phyloP scores from a whole-genome alignment of 805 yeast species.

The Lachancea sp. region DNA sequence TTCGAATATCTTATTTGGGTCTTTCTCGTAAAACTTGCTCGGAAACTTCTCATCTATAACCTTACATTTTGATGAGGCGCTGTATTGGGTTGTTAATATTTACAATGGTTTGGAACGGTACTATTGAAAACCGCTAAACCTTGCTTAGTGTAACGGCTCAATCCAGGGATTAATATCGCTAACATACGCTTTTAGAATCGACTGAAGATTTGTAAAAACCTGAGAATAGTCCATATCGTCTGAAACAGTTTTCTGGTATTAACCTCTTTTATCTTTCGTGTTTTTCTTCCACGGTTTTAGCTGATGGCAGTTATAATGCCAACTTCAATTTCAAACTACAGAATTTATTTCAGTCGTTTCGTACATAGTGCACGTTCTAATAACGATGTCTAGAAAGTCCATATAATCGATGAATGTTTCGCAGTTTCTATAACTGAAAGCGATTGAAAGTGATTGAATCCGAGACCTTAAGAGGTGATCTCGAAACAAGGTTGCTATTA shows the following conservation, averaged over 20 bases:
- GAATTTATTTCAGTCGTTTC: background rate
- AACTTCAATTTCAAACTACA: too few species aligned
- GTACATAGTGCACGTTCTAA: too few species aligned
- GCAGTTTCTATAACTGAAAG: too few species aligned
- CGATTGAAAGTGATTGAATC: too few species aligned
- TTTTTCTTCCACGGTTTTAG: too few species aligned
- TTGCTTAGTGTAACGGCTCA: background rate
- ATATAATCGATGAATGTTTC: too few species aligned
- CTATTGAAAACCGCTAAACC: background rate
- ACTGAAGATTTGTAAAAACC: conserved; percentile 16
- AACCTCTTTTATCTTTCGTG: too few species aligned
- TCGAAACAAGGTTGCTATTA: too few species aligned
- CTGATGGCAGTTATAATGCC: too few species aligned
- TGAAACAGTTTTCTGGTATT: background rate
- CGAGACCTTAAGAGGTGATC: too few species aligned
- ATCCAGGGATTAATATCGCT: background rate
- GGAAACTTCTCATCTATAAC: conserved; percentile 39
- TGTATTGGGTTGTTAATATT: conserved; percentile 13
- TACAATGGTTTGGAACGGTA: background rate
- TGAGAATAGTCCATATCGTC: conserved; percentile 4
- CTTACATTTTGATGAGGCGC: conserved; percentile 29
- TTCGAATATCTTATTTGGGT: conserved; percentile 38
- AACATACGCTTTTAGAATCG: conserved; percentile 23
- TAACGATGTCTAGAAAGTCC: too few species aligned
- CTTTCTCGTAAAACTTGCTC: conserved; percentile 39